Base-by-base conservation (phyloP, 2,329 filamentous ascomycete genomes). In the Septoria linicola region DNA sequence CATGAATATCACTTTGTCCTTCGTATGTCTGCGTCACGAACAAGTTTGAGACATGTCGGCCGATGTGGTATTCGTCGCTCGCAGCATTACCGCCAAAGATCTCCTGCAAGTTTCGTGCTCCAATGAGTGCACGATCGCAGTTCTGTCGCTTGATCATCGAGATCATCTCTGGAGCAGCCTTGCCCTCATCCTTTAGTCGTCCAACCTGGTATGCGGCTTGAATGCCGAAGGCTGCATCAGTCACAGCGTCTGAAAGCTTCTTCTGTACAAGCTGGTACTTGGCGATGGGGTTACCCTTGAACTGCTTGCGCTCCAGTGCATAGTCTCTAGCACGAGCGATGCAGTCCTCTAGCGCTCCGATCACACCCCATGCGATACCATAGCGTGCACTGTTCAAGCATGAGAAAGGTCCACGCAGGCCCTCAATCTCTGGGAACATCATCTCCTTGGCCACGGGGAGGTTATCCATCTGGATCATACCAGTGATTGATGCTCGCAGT, bases 1-100 rank as follows among this genome's bases (percentile, higher is more conserved):
- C 83, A 71, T 97, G 93, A 68, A 97, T 97, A 72, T 97, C 93
- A 67, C 91, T 96, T 73, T 97, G 93, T 17, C 93, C 93, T 74
- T 99, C 93, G 63, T 99, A 99, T 1, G 92, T 97, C 75, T 97
- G 92, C 48, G 92, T 95, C 46, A 99, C 93, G 71, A 95, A 99
- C 58, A 99, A 72, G 70, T 99, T 99, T 50, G 92, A 86, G 53
- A 96, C 93, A 74, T 97, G 93, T 58, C 93, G 83, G 13, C 89
- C 93, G 66, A 99, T 96, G 56, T 84, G 84, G 67, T 97, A 99
- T 74, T 99, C 93, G 64, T 99, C 93, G 66, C 90, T 96, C 42
- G 93, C 89, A n/a, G 93, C 93, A 67, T 99, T 99, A 23, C 93
- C 93, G 51, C 93, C 93, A 73, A 99, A 96, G 17, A 99, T 82